Base-by-base conservation (phyloP, 2,329 filamentous ascomycete species). In the Fusarium torulosum region DNA sequence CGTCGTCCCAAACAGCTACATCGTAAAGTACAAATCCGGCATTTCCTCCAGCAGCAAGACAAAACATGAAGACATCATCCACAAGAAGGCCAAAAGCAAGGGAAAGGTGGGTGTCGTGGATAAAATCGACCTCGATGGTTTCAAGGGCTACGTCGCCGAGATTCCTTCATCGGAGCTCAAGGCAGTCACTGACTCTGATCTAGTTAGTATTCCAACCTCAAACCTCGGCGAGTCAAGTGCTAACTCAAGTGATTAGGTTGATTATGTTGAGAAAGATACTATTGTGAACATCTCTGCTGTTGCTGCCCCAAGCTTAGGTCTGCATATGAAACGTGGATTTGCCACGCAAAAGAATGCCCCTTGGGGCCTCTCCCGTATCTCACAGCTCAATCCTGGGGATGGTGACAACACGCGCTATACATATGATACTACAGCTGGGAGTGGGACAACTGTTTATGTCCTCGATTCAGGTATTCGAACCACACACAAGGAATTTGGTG, bases 381-480 rank as follows among this genome's bases (percentile, higher is more conserved):
- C 58, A 0, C 62, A 66, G n/a, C n/a, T n/a, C n/a, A n/a, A n/a
- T n/a, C n/a, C n/a, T n/a, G n/a, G n/a, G 0, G 8, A 11, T 2
- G 37, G 27, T 2, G n/a, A 41, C 1, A 37, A 37, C 5, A 9
- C 58, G 15, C 17, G 38, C 17, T 78, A 76, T 33, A 56, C 55
- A 15, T 78, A 76, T 29, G 70, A 75, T 13, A 21, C 38, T 7
- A 61, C 57, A 0, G 69, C 71, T 2, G 74, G 75, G 5, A 23
- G 65, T 21, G 71, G 65, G 1, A 50, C 52, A 9, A 80, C 75
- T 51, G 74, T 77, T 33, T 84, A 83, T 57, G 64, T 84, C 5
- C 74, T 83, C 53, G 82, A 84, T 64, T 81, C 81, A 1, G 82
- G 82, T 53, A 79, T 84, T 51, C 74, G 73, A 11, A 74, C 72